These are phyloP conservation scores for Solanum boliviense DNA, from an alignment of 257 asterid genomes.

Conservation along the genomic window DNA sequence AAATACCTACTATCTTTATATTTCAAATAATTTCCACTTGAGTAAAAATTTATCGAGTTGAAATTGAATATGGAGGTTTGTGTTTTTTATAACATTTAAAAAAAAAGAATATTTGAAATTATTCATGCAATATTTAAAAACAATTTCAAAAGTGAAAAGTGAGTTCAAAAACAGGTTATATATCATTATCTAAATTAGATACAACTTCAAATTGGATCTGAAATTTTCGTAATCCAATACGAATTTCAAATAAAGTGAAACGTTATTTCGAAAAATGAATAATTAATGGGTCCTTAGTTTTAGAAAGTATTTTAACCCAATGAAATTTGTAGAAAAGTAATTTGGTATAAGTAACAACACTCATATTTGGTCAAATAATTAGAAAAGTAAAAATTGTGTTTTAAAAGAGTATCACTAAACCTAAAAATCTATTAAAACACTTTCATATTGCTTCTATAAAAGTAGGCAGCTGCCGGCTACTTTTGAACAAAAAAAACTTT, in stretches of 20 bases:
- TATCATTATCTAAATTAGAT: background rate
- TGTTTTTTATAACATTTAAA: background rate
- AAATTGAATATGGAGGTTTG: background rate
- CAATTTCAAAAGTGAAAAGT: background rate
- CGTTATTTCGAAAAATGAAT: background rate
- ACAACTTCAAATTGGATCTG: background rate
- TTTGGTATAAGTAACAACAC: background rate
- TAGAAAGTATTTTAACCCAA: background rate
- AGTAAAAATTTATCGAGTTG: background rate
- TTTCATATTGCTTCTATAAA: background rate
- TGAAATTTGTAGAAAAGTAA: background rate
- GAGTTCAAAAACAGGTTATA: background rate
- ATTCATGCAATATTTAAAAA: background rate
- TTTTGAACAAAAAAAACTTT: background rate
- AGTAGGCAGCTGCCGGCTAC: background rate
- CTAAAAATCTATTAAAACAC: background rate
- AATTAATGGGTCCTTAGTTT: background rate
- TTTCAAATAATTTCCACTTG: background rate
- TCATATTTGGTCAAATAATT: background rate
- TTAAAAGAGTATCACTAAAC: background rate
- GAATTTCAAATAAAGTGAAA: background rate
- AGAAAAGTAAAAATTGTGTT: background rate
- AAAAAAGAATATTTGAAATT: background rate
- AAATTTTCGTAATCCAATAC: background rate
- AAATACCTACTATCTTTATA: background rate